Conservation (phyloP, 345 rosid species). For the Firmiana major region DNA sequence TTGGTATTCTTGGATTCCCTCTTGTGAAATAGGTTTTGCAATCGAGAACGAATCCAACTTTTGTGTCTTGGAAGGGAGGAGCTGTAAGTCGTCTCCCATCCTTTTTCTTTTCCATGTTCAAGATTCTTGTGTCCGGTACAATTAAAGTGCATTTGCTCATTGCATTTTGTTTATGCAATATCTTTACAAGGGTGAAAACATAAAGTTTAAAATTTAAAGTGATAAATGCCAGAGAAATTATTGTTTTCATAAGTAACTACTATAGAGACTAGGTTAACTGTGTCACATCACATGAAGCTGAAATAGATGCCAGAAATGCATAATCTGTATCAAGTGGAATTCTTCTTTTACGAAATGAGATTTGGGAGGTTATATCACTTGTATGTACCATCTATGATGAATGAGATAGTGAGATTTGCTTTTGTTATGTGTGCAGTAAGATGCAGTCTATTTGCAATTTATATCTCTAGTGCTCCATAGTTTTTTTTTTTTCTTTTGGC, state of each 20-base stretch:
- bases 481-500: background rate
- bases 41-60: conserved; percentile 65
- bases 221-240: background rate
- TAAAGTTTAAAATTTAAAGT: background rate
- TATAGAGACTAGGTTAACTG: background rate
- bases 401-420: background rate
- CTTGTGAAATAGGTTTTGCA: conserved; percentile 55
- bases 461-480: too few species aligned
- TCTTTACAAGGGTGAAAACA: background rate
- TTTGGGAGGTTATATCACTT: background rate
- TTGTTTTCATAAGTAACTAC: background rate
- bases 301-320: background rate
- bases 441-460: background rate
- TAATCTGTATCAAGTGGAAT: background rate
- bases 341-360: background rate
- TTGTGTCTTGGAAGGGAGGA: conserved; percentile 87
- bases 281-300: background rate
- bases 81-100: conserved; percentile 47
- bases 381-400: background rate
- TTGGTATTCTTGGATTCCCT: conserved; percentile 20
- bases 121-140: background rate
- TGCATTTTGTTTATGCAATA: background rate
- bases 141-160: background rate
- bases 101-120: background rate
- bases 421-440: background rate